A percentile compares a stretch with the other conserved stretches of the same genome.
These are phyloP conservation scores for Kluyveromyces dobzhanskii DNA, from an alignment of 805 yeast species.

Conservation along the genomic window DNA sequence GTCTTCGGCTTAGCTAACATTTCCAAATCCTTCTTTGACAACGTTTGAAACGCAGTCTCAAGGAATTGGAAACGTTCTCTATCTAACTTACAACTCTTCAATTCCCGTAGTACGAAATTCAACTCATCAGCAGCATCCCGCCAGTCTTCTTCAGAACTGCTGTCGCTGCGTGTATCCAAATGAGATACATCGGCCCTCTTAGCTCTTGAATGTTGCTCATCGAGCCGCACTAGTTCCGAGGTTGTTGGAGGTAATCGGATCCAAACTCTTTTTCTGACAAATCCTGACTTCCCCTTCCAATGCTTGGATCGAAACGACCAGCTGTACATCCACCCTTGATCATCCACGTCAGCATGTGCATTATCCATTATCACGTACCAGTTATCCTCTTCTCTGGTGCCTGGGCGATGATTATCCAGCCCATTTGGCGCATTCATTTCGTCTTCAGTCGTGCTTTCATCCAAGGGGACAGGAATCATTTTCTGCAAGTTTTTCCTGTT, in stretches of 20 bases:
- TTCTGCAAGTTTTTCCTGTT: not conserved
- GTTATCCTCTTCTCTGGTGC: conserved; percentile 24
- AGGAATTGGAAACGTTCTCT: conserved; percentile 12
- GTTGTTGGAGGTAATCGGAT: conserved; percentile 28
- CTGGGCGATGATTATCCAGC: no score
- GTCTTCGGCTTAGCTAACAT: not conserved
- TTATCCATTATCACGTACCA: conserved; percentile 68
- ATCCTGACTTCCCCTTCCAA: conserved; percentile 63
- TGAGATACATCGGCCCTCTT: not conserved
- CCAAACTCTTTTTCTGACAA: conserved; percentile 66
- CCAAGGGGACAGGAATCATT: conserved; percentile 4
- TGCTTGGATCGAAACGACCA: conserved; percentile 36
- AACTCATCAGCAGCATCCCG: conserved; percentile 3
- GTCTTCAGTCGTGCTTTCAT: not conserved
- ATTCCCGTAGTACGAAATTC: conserved; percentile 5
- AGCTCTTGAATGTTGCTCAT: not conserved
- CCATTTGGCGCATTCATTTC: not conserved
- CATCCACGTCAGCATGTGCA: conserved; percentile 52
- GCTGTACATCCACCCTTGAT: conserved; percentile 78
- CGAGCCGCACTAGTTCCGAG: not conserved
- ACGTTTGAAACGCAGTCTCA: conserved; percentile 3
- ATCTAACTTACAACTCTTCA: conserved; percentile 10
- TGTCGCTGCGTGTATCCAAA: no score
- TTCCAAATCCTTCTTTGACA: not conserved
- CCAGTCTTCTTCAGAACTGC: not conserved